A percentile compares a stretch with the other conserved stretches of the same genome.
These are phyloP conservation scores for Spizellomyces sp. DNA, from an alignment of 192 early-diverging fungal species.

Conservation along the genomic window DNA sequence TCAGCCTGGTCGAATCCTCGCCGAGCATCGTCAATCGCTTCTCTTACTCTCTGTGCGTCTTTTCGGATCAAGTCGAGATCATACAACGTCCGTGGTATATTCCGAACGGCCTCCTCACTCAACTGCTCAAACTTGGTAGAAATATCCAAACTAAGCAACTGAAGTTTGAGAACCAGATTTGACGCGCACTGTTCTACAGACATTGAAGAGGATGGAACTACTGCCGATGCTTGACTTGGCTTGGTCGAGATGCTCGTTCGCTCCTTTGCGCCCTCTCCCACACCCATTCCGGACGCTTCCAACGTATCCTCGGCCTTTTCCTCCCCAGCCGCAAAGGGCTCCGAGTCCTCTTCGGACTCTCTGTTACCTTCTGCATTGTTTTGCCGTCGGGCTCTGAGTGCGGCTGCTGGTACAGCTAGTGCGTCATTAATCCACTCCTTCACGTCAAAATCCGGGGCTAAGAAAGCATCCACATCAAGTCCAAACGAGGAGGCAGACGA, in stretches of 20 bases:
- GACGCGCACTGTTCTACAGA: conserved; percentile 52
- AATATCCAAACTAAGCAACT: conserved; percentile 58
- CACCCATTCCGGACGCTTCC: neutral
- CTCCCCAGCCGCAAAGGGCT: neutral
- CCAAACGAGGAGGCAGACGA: neutral
- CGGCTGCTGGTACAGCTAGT: conserved; percentile 16
- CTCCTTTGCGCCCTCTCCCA: neutral
- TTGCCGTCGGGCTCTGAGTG: too few relatives aligned
- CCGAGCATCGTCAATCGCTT: conserved; percentile 47
- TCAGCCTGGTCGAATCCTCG: conserved; percentile 52
- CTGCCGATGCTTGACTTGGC: too few relatives aligned
- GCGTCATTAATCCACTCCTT: conserved; percentile 70
- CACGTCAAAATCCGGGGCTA: conserved; percentile 55
- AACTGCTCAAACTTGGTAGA: conserved; percentile 54
- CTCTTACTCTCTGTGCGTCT: conserved; percentile 50
- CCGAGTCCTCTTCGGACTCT: neutral
- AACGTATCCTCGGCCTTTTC: neutral
- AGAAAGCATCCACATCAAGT: conserved; percentile 28
- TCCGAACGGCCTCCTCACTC: conserved; percentile 57
- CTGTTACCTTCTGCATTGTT: too few relatives aligned
- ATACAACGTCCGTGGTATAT: conserved; percentile 63
- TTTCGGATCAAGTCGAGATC: conserved; percentile 63
- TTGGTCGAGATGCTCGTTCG: too few relatives aligned
- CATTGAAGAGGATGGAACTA: neutral
- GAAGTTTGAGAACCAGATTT: conserved; percentile 58